Evolutionary conservation across 1,284 basidiomycete genomes (phyloP).

Genomic region (Puccinia horiana): DNA sequence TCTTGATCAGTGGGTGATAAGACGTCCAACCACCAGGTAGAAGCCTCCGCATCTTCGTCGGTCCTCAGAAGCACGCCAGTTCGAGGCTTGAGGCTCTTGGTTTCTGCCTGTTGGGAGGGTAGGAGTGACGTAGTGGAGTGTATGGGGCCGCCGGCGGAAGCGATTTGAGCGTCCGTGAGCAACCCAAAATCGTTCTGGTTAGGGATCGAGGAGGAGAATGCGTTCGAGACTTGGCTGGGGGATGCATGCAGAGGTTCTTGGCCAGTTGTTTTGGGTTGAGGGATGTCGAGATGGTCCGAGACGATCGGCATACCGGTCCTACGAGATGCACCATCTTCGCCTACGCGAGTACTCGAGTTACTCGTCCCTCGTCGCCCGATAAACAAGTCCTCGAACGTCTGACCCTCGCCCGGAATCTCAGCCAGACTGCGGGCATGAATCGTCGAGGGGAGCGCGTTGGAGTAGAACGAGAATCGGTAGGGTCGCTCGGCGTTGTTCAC

Average conservation of each 20-base stretch:
- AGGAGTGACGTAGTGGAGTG: not conserved
- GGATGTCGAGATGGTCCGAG: conserved; percentile 6
- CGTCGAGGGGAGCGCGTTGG: conserved; percentile 84
- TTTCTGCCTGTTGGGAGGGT: not conserved
- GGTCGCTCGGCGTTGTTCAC: conserved; percentile 67
- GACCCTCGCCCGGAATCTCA: conserved; percentile 90
- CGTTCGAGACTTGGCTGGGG: not conserved
- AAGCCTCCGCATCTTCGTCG: conserved; percentile 65
- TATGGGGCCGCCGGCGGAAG: not conserved
- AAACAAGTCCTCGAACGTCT: conserved; percentile 90
- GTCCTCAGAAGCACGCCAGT: conserved; percentile 59
- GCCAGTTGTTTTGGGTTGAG: not conserved
- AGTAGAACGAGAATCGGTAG: conserved; percentile 98
- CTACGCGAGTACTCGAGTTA: not conserved
- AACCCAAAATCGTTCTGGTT: not conserved
- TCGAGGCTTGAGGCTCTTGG: not conserved
- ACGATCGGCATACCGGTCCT: conserved; percentile 15
- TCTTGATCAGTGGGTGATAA: conserved; percentile 93
- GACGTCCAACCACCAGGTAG: conserved; percentile 98
- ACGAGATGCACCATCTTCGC: conserved; percentile 18
- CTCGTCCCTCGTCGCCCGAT: conserved; percentile 61
- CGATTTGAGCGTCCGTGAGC: not conserved
- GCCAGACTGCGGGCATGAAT: conserved; percentile 91
- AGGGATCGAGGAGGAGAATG: conserved; percentile 5
- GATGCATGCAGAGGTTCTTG: not conserved